Conservation (phyloP, 257 asterid species). For the Mitragyna speciosa region DNA sequence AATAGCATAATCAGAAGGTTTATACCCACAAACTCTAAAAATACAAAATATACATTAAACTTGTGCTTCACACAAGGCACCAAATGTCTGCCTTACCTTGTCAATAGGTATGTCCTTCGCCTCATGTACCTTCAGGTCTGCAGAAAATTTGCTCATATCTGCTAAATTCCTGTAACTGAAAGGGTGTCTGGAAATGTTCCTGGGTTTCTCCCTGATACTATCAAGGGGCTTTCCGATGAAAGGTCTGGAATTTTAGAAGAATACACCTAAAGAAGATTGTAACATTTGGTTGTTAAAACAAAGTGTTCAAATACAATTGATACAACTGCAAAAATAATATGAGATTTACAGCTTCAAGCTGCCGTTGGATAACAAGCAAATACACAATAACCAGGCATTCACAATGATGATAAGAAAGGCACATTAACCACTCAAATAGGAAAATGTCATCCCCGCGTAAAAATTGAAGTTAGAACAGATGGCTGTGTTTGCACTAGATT, state of each 20-base stretch:
- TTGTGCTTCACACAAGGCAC: slow-evolving; percentile 12
- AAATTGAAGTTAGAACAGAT: not conserved
- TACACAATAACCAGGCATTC: not conserved
- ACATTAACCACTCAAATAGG: not conserved
- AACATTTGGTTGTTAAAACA: not conserved
- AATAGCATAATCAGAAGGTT: slow-evolving; percentile 2
- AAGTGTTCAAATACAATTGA: no score
- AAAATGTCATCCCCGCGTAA: not conserved
- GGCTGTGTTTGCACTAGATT: not conserved
- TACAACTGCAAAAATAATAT: not conserved
- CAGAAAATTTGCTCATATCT: slow-evolving; percentile 51
- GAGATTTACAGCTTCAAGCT: not conserved
- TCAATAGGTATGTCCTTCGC: slow-evolving; percentile 64
- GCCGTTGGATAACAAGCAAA: not conserved
- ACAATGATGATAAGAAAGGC: not conserved
- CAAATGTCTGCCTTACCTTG: slow-evolving; percentile 51
- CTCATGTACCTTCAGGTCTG: slow-evolving; percentile 61
- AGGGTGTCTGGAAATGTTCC: slow-evolving; percentile 74
- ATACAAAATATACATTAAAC: not conserved
- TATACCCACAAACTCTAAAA: not conserved
- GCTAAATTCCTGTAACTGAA: slow-evolving; percentile 55
- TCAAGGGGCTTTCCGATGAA: slow-evolving; percentile 71
- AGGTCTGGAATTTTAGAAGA: slow-evolving; percentile 83
- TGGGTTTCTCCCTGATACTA: slow-evolving; percentile 78
- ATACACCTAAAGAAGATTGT: slow-evolving; percentile 52